phyloP scores from a whole-genome alignment of 345 rosid genomes.

The Punica granatum region DNA sequence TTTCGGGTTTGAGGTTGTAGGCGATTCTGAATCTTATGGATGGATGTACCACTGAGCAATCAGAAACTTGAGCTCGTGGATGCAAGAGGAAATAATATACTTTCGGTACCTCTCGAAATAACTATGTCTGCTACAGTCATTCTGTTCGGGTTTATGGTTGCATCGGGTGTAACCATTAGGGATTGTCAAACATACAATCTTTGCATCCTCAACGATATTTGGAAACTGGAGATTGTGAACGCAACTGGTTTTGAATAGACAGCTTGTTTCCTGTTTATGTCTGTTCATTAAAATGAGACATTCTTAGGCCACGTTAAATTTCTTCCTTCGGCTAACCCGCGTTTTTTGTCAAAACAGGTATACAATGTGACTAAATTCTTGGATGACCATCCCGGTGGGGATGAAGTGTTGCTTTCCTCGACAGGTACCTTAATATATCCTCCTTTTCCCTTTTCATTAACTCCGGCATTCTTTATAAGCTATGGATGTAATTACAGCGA shows the following conservation, averaged over 20 bases:
- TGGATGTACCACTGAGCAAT: background rate
- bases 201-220: background rate
- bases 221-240: background rate
- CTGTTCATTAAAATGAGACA: background rate
- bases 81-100: background rate
- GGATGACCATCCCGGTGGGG: conserved; percentile 86
- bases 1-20: background rate
- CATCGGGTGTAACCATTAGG: background rate
- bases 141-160: background rate
- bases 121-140: background rate
- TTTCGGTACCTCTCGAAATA: background rate
- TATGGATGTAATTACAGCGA: conserved; percentile 36
- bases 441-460: background rate
- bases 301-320: background rate
- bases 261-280: background rate
- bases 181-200: background rate
- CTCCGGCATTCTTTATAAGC: background rate
- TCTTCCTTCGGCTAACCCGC: background rate
- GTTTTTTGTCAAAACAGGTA: conserved; percentile 28
- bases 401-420: conserved; percentile 57
- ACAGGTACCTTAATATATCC: conserved; percentile 34
- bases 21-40: background rate
- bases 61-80: background rate
- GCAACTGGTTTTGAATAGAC: background rate
- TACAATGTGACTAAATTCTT: conserved; percentile 68